Conservation (phyloP, 768 basidiomycete species). For the Obba rivulosa region DNA sequence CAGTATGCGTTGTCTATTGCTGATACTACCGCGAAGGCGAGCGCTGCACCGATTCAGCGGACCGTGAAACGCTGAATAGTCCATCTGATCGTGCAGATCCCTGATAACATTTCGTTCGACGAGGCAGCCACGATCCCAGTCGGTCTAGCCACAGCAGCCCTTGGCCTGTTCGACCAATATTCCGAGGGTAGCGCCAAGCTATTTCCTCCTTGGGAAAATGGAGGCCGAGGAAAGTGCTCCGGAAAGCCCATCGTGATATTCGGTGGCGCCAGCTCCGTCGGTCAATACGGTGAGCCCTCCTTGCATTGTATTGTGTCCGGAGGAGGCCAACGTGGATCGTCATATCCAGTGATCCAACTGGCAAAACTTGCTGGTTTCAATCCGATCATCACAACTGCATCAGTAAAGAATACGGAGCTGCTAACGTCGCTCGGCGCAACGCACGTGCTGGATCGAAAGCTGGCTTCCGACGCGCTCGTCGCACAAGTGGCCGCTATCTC, state of each 20-base stretch:
- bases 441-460: conserved; percentile 23
- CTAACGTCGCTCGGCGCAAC: conserved; percentile 21
- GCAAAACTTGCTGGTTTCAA: conserved; percentile 25
- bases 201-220: conserved; percentile 12
- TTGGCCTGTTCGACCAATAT: conserved; percentile 26
- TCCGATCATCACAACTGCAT: conserved; percentile 25
- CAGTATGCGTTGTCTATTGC: conserved; percentile 22
- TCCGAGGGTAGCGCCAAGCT: neutral
- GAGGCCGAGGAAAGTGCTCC: conserved; percentile 9
- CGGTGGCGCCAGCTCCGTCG: conserved; percentile 23
- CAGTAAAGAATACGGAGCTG: conserved; percentile 17
- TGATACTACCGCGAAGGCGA: conserved; percentile 19
- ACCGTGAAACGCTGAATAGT: neutral
- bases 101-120: conserved; percentile 30
- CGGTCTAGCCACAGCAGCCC: conserved; percentile 29
- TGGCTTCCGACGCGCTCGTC: conserved; percentile 5
- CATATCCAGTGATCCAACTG: conserved; percentile 18
- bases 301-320: neutral
- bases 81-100: conserved; percentile 27
- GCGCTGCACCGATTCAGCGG: neutral
- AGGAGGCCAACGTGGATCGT: neutral
- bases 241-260: conserved; percentile 20
- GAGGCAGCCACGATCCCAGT: conserved; percentile 36
- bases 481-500: conserved; percentile 12
- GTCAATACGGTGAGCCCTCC: conserved; percentile 16